A percentile compares a stretch with the other conserved stretches of the same genome.
These are phyloP conservation scores for Botrytis fragariae DNA, from an alignment of 2,329 filamentous ascomycete species.

Conservation along the genomic window DNA sequence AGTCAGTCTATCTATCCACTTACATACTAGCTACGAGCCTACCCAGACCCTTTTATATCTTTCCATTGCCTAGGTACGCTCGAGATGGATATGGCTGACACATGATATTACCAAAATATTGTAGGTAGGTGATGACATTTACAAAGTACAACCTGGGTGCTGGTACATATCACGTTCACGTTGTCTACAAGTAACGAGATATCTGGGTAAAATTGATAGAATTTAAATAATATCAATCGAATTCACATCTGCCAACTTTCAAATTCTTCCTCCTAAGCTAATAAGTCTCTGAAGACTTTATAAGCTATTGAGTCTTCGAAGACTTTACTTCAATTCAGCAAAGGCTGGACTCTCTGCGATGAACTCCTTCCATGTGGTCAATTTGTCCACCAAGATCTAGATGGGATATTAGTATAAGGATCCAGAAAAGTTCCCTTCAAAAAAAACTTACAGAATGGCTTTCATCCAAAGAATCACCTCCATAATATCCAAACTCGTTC, in stretches of 20 bases:
- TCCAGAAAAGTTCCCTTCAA: background rate
- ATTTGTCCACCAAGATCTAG: conserved; percentile 40
- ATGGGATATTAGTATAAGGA: conserved; percentile 20
- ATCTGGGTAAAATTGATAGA: background rate
- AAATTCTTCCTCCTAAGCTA: background rate
- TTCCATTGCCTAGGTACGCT: background rate
- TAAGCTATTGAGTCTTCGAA: background rate
- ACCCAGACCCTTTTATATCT: background rate
- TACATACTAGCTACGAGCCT: too few species aligned
- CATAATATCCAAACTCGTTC: conserved; percentile 53
- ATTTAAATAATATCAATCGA: background rate
- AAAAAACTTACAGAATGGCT: conserved; percentile 37
- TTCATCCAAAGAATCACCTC: conserved; percentile 44
- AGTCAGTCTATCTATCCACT: background rate
- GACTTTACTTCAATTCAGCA: conserved; percentile 40
- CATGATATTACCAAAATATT: background rate
- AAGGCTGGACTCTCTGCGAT: conserved; percentile 39
- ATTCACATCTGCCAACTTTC: background rate
- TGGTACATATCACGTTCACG: background rate
- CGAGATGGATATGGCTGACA: background rate
- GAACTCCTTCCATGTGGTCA: conserved; percentile 46
- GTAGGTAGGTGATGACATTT: background rate
- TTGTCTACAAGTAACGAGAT: background rate
- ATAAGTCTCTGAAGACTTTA: conserved; percentile 26
- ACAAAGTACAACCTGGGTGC: background rate